Evolutionary conservation across 352 stramenopile species (phyloP).

Genomic region (Globisporangium spinosum): DNA sequence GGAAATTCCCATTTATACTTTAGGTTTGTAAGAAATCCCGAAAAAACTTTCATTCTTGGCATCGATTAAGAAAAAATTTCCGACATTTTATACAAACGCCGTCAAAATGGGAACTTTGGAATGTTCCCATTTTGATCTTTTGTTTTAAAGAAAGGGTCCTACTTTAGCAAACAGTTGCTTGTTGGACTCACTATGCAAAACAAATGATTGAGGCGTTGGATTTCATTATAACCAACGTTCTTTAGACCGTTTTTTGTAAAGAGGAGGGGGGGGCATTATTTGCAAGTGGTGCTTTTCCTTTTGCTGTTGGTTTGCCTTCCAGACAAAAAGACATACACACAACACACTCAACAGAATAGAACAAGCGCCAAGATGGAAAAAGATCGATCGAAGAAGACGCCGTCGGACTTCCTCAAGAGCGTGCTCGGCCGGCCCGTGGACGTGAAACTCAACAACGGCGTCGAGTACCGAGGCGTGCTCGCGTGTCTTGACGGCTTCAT

Average conservation of each 20-base stretch:
- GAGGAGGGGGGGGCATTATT: constrained; percentile 2
- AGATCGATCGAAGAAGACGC: constrained; percentile 74
- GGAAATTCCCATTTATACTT: too few relatives aligned
- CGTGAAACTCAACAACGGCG: constrained; percentile 99
- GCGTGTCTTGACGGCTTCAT: constrained; percentile 99
- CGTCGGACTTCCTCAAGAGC: constrained; percentile 90
- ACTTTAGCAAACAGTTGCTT: too few relatives aligned
- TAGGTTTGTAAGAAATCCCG: too few relatives aligned
- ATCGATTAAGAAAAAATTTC: too few relatives aligned
- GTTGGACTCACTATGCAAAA: too few relatives aligned
- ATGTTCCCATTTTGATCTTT: too few relatives aligned
- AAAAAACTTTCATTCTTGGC: too few relatives aligned
- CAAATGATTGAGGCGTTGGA: background rate
- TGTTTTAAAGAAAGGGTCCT: too few relatives aligned
- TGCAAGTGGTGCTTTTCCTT: background rate
- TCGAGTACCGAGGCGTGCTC: constrained; percentile 98
- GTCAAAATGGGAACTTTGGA: too few relatives aligned
- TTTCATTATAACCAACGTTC: background rate
- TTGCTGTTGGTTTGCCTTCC: background rate
- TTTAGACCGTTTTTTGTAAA: background rate
- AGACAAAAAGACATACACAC: constrained; percentile 10
- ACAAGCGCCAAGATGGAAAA: constrained; percentile 31
- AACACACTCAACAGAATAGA: constrained; percentile 3
- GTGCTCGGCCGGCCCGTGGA: constrained; percentile 94
- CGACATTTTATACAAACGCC: too few relatives aligned